These are phyloP conservation scores for Trichoderma aggressivum DNA, from an alignment of 2,329 filamentous ascomycete genomes.

Conservation along the genomic window DNA sequence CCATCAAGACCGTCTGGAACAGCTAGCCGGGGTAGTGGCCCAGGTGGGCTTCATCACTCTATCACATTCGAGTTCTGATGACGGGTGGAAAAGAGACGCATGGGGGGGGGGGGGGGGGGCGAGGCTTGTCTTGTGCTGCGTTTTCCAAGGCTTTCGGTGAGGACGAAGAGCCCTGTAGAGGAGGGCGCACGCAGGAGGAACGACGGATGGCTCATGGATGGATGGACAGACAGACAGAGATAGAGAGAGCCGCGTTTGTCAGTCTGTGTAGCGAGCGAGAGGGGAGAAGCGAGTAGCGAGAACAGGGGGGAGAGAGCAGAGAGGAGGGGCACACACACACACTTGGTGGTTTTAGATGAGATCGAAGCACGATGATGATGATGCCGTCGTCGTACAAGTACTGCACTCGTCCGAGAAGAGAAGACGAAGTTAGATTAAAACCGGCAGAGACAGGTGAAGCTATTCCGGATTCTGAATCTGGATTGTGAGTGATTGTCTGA, in stretches of 20 bases:
- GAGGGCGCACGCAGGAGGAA: neutral
- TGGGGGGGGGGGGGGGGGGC: neutral
- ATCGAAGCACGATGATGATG: neutral
- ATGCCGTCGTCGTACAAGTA: neutral
- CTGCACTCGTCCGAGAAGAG: neutral
- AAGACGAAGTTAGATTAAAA: too few species aligned
- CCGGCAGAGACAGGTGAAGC: neutral
- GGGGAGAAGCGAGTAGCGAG: neutral
- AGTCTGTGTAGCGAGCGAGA: neutral
- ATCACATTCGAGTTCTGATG: slow-evolving; percentile 5
- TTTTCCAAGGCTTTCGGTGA: neutral
- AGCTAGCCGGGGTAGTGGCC: neutral
- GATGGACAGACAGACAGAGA: neutral
- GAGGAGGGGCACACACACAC: neutral
- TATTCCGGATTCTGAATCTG: neutral
- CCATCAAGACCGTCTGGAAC: slow-evolving; percentile 3
- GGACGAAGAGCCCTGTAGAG: neutral
- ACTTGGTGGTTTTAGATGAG: neutral
- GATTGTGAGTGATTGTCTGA: neutral
- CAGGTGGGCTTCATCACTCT: neutral
- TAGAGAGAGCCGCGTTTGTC: neutral
- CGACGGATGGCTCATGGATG: neutral
- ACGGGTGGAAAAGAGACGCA: neutral
- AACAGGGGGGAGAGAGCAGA: neutral
- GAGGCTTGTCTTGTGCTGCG: neutral